These are phyloP conservation scores for Cyclotella choctawhatcheeana DNA, from an alignment of 108 stramenopile species.

Conservation along the genomic window DNA sequence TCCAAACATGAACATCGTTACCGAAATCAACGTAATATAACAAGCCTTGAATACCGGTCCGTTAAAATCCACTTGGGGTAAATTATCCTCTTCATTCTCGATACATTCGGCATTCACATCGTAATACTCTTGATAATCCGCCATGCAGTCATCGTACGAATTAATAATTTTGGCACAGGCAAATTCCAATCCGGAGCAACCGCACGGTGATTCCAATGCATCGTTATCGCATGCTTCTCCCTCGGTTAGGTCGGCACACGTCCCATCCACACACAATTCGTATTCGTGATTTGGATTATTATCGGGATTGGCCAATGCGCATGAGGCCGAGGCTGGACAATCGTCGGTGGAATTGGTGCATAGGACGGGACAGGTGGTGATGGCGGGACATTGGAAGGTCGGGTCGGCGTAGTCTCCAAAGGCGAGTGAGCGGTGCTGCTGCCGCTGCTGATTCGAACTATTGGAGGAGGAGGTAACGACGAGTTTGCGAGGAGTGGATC, in stretches of 20 bases:
- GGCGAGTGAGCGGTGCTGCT: slow-evolving; percentile 21
- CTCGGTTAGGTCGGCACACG: slow-evolving; percentile 37
- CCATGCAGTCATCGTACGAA: slow-evolving; percentile 24
- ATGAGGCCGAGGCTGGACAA: slow-evolving; percentile 45
- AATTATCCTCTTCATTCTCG: slow-evolving; percentile 32
- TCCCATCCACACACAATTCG: slow-evolving; percentile 60
- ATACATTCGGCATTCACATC: slow-evolving; percentile 26
- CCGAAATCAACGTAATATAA: slow-evolving; percentile 37
- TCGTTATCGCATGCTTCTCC: slow-evolving; percentile 44
- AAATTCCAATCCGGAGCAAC: slow-evolving; percentile 13
- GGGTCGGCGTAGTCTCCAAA: slow-evolving; percentile 59
- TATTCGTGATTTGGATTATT: slow-evolving; percentile 11
- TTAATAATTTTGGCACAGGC: slow-evolving; percentile 36
- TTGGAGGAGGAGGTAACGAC: not conserved
- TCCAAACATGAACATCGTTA: slow-evolving; percentile 45
- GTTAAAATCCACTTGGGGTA: slow-evolving; percentile 37
- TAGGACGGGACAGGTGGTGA: slow-evolving; percentile 53
- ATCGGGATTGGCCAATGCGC: slow-evolving; percentile 8
- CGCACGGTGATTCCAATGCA: slow-evolving; percentile 33
- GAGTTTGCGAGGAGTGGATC: slow-evolving; percentile 13
- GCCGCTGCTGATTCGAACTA: not conserved
- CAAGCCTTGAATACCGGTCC: slow-evolving; percentile 47
- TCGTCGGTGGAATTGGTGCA: slow-evolving; percentile 50
- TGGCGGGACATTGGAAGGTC: slow-evolving; percentile 56
- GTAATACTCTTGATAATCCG: slow-evolving; percentile 22